These are phyloP conservation scores for Sophora flavescens DNA, from an alignment of 306 rosid genomes.

Conservation along the genomic window DNA sequence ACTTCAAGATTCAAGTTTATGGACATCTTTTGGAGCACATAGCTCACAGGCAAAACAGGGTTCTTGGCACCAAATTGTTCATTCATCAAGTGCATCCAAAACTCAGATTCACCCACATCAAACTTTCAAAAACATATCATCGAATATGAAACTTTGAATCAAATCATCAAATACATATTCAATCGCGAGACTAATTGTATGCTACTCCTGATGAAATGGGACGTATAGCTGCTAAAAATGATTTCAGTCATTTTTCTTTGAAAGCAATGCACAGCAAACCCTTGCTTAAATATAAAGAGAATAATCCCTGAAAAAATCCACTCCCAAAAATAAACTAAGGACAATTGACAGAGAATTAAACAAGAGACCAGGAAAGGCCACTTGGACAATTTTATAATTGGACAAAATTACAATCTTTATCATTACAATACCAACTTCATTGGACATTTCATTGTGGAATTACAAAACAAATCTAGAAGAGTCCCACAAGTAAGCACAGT, in stretches of 20 bases:
- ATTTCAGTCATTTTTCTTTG: background rate
- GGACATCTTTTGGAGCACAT: too few relatives aligned
- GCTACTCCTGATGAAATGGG: too few relatives aligned
- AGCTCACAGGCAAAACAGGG: too few relatives aligned
- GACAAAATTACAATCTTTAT: background rate
- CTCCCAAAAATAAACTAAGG: background rate
- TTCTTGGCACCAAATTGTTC: too few relatives aligned
- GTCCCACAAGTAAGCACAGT: background rate
- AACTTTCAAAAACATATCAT: too few relatives aligned
- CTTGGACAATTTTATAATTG: slow-evolving; percentile 10
- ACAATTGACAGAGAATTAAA: background rate
- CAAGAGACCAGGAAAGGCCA: slow-evolving; percentile 4
- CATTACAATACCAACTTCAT: slow-evolving; percentile 18
- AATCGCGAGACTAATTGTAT: too few relatives aligned
- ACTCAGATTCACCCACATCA: too few relatives aligned
- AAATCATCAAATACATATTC: too few relatives aligned
- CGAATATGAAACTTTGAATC: too few relatives aligned
- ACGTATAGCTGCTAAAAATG: slow-evolving; percentile 1
- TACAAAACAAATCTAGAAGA: slow-evolving; percentile 10
- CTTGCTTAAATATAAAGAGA: slow-evolving; percentile 3
- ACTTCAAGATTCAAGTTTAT: too few relatives aligned
- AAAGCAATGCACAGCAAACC: background rate
- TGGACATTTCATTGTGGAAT: background rate
- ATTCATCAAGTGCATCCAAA: too few relatives aligned
- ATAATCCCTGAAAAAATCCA: background rate